These are phyloP conservation scores for Argentina anserina DNA, from an alignment of 306 rosid species.

Conservation along the genomic window DNA sequence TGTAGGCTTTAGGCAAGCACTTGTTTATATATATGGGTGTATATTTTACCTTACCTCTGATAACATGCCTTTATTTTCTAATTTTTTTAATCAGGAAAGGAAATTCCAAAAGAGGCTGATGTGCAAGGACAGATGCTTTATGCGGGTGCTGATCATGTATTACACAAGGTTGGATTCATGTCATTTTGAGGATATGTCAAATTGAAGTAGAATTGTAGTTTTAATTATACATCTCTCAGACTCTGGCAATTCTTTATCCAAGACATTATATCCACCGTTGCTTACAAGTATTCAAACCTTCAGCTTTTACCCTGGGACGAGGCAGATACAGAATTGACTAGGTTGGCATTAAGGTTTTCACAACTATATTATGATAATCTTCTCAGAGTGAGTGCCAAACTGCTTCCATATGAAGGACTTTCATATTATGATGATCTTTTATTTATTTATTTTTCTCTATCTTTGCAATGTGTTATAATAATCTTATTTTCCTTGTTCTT, in stretches of 20 bases:
- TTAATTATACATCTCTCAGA: not conserved
- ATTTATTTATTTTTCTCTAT: no score
- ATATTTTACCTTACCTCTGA: not conserved
- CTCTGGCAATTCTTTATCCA: not conserved
- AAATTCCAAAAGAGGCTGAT: conserved; percentile 60
- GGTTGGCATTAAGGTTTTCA: conserved; percentile 73
- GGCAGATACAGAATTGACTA: conserved; percentile 54
- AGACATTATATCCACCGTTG: not conserved
- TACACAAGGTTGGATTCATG: conserved; percentile 60
- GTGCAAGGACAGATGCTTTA: conserved; percentile 55
- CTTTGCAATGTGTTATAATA: not conserved
- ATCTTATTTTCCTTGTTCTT: conserved; percentile 9
- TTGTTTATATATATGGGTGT: not conserved
- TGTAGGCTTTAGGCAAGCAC: not conserved
- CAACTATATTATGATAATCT: conserved; percentile 73
- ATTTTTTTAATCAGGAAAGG: conserved; percentile 54
- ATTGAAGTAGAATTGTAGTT: not conserved
- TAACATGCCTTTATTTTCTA: not conserved
- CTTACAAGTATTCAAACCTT: conserved; percentile 31
- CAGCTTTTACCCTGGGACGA: conserved; percentile 66
- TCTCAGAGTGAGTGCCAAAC: conserved; percentile 54
- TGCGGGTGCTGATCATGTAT: conserved; percentile 71
- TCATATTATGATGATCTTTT: not conserved
- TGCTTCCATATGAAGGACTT: conserved; percentile 11
- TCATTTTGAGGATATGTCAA: conserved; percentile 2